Evolutionary conservation across 345 rosid species (phyloP).

Genomic region (Hevea brasiliensis): DNA sequence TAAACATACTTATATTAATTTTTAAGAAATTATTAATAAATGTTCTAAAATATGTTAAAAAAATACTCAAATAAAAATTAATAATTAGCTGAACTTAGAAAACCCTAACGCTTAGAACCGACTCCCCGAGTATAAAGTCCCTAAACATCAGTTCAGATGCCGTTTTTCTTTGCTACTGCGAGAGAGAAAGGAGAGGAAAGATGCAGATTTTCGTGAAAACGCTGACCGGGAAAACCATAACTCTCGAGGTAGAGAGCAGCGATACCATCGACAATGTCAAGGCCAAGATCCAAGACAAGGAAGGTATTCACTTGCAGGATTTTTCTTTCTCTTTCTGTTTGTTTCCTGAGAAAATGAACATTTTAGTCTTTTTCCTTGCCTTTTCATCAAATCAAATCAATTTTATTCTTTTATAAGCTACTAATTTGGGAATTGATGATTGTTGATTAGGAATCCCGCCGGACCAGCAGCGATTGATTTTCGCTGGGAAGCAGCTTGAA

Average conservation of each 20-base stretch:
- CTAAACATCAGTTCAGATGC: too few relatives aligned
- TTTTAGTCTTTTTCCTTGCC: background rate
- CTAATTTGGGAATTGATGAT: background rate
- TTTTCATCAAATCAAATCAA: too few relatives aligned
- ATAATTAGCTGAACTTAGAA: background rate
- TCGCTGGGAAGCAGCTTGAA: conserved; percentile 22
- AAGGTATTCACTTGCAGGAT: conserved; percentile 38
- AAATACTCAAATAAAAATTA: too few relatives aligned
- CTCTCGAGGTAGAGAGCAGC: conserved; percentile 92
- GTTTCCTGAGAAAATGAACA: conserved; percentile 2
- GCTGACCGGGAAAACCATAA: conserved; percentile 89
- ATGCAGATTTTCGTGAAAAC: conserved; percentile 97
- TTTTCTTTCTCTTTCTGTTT: background rate
- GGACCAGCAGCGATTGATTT: conserved; percentile 20
- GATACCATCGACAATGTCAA: conserved; percentile 90
- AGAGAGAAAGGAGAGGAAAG: background rate
- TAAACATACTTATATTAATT: too few relatives aligned
- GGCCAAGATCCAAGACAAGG: conserved; percentile 92
- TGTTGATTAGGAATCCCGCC: conserved; percentile 11
- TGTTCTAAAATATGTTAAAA: too few relatives aligned
- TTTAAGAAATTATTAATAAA: too few relatives aligned
- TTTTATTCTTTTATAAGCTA: background rate
- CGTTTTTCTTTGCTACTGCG: background rate
- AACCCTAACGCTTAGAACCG: background rate
- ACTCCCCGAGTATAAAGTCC: background rate